These are phyloP conservation scores for Trichoderma koningiopsis DNA, from an alignment of 2,329 filamentous ascomycete species.

Conservation along the genomic window DNA sequence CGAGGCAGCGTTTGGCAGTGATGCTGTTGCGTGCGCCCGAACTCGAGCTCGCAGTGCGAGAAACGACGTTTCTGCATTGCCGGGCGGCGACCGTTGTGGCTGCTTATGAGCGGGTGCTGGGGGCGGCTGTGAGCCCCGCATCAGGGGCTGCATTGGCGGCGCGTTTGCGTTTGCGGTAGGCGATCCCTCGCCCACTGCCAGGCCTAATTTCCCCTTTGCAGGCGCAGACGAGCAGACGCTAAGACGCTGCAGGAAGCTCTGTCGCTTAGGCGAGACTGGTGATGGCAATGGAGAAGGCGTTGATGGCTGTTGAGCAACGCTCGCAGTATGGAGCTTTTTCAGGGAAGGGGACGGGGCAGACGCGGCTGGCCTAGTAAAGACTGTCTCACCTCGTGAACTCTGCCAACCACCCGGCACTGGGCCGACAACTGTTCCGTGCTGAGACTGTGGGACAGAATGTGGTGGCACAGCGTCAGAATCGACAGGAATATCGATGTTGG, in stretches of 20 bases:
- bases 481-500: not conserved
- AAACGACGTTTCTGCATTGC: slow-evolving; percentile 12
- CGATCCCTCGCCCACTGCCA: slow-evolving; percentile 29
- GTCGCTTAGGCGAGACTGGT: slow-evolving; percentile 26
- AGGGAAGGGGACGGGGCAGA: slow-evolving; percentile 23
- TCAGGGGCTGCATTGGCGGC: slow-evolving; percentile 29
- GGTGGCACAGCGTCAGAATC: slow-evolving; percentile 7
- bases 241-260: slow-evolving; percentile 34
- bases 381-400: slow-evolving; percentile 29
- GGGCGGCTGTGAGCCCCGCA: slow-evolving; percentile 33
- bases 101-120: slow-evolving; percentile 30
- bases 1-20: slow-evolving; percentile 32
- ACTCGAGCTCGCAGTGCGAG: slow-evolving; percentile 7
- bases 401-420: slow-evolving; percentile 26
- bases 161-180: slow-evolving; percentile 17
- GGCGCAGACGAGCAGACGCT: slow-evolving; percentile 35
- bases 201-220: slow-evolving; percentile 33
- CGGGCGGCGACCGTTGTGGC: slow-evolving; percentile 21
- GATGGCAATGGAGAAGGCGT: not conserved
- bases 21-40: slow-evolving; percentile 12
- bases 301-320: not conserved
- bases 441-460: slow-evolving; percentile 22
- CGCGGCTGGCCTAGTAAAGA: slow-evolving; percentile 26
- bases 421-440: slow-evolving; percentile 23
- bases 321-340: not conserved